phyloP scores from a whole-genome alignment of 169 alveolate genomes.

The Eimeria falciformis region DNA sequence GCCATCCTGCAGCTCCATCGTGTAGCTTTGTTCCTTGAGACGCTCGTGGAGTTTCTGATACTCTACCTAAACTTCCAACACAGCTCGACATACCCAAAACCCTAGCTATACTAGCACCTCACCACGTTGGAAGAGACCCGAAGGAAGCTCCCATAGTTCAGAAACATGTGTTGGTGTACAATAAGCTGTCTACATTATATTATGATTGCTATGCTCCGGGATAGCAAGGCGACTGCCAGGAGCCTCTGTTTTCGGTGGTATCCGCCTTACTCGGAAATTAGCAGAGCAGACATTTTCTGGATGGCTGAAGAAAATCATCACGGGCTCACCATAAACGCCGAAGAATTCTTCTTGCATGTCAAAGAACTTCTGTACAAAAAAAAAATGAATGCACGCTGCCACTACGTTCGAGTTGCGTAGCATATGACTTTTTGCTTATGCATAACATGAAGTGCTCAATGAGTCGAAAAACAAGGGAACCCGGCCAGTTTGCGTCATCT shows the following conservation, averaged over 20 bases:
- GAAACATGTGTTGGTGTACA: no score
- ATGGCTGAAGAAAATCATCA: slow-evolving; percentile 64
- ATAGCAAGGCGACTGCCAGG: no score
- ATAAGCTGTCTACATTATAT: no score
- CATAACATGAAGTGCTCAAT: no score
- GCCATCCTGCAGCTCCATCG: slow-evolving; percentile 75
- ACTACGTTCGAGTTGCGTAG: no score
- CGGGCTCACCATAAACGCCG: slow-evolving; percentile 73
- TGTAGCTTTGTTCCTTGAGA: slow-evolving; percentile 59
- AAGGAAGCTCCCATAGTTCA: neutral
- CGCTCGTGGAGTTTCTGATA: slow-evolving; percentile 68
- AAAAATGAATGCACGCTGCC: no score
- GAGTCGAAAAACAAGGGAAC: no score
- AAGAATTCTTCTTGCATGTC: slow-evolving; percentile 73
- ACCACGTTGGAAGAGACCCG: neutral
- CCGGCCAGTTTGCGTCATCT: no score
- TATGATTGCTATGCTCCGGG: no score
- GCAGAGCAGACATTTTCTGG: slow-evolving; percentile 66
- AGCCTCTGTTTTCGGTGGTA: no score
- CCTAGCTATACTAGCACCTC: no score
- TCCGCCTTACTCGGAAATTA: slow-evolving; percentile 59
- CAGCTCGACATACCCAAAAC: neutral
- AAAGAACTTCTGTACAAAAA: slow-evolving; percentile 52
- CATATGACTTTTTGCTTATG: no score
- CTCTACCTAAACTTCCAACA: slow-evolving; percentile 22